Evolutionary conservation across 2,329 filamentous ascomycete genomes (phyloP), one percentile per base, ranked within the genome.

Genomic region (Fusarium setosum): DNA sequence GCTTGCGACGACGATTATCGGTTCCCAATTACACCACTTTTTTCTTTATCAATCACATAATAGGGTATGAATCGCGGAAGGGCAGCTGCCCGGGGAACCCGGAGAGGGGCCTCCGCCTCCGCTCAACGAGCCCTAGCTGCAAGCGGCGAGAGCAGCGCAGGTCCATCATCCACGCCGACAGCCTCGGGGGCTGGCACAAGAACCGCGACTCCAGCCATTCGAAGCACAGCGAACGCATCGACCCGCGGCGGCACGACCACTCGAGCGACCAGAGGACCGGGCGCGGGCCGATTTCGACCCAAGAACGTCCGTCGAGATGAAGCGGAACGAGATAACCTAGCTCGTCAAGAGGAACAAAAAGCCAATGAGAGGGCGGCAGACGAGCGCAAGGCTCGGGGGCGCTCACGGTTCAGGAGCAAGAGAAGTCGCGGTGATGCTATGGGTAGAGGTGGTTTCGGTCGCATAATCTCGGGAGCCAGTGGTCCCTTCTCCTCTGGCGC

Each of bases 271-370:
- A 70, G 78, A 24, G 78, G 77, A 17, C 71, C 77, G n/a, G 72
- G 73, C 18, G 60, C 72, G 10, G 77, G 76, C 35, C 78, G 83
- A 34, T 84, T 85, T 51, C 79, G 79, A 50, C 83, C 83, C 26
- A 84, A 80, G 65, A 82, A 81, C 59, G 71, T 84, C 45, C 79
- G 83, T 52, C 76, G 83, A 79, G 82, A 85, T 73, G 83, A 84
- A 55, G 79, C 80, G 7, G 82, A 84, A 50, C 76, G 83, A 70
- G 81, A 83, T 52, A 79, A 68, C 49, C 73, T 85, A 10, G 83
- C 83, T 42, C 75, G 79, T 12, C 76, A 80, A 53, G 80, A 82
- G 60, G 76, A 80, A 53, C 75, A 80, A 57, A 82, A 82, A 62
- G 78, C 80, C 3, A 77, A 64, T 31, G 78, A 80, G 47, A 75